A percentile compares a stretch with the other conserved stretches of the same genome.
phyloP scores from a whole-genome alignment of 2,329 filamentous ascomycete genomes.

The Coniochaeta sp. region DNA sequence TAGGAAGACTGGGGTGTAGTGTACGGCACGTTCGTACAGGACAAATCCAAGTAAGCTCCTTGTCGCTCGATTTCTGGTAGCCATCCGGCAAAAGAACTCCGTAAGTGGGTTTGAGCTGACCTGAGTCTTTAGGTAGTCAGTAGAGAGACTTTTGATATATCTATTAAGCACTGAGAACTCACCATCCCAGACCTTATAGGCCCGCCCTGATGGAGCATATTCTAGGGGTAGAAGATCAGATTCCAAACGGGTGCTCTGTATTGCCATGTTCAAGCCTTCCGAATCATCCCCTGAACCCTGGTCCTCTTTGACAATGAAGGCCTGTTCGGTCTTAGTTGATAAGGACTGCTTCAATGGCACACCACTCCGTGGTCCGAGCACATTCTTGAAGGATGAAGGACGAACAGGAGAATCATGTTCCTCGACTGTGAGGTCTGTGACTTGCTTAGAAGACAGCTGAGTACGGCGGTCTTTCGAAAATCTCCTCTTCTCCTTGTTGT shows the following conservation, averaged over 20 bases:
- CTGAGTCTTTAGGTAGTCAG: not conserved
- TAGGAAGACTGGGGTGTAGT: constrained; percentile 2
- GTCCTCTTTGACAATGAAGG: not conserved
- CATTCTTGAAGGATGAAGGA: no score
- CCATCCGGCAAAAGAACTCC: constrained; percentile 11
- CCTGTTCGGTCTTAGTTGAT: not conserved
- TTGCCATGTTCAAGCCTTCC: not conserved
- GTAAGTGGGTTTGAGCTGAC: not conserved
- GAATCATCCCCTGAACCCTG: not conserved
- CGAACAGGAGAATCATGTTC: no score
- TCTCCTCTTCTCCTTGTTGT: no score
- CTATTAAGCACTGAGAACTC: not conserved
- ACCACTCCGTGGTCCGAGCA: no score
- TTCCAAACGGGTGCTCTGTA: not conserved
- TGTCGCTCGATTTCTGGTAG: constrained; percentile 8
- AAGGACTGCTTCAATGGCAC: no score
- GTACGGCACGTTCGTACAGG: constrained; percentile 10
- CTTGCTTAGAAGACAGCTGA: no score
- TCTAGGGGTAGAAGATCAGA: not conserved
- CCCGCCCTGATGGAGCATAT: not conserved
- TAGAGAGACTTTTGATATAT: not conserved
- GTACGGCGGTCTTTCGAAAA: no score
- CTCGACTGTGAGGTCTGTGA: no score
- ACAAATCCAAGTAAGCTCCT: constrained; percentile 12
- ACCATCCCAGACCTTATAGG: not conserved